phyloP scores from a whole-genome alignment of 2,329 filamentous ascomycete genomes.

The Trichoderma atrobrunneum region DNA sequence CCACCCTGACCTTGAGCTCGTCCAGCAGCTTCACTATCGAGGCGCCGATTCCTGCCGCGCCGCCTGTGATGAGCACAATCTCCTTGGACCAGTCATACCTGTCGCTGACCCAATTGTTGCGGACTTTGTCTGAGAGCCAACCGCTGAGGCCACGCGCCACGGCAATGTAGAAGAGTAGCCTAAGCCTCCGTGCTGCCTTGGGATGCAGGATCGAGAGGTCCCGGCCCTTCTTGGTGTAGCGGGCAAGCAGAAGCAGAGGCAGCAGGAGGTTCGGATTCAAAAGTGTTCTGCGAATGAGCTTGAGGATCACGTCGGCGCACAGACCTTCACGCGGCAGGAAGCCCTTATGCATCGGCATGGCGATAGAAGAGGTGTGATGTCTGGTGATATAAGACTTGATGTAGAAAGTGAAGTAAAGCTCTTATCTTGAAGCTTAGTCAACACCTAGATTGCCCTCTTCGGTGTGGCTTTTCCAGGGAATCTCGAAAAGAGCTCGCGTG shows the following conservation, averaged over 20 bases:
- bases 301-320: constrained; percentile 57
- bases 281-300: constrained; percentile 56
- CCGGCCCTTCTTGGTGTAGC: constrained; percentile 61
- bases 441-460: neutral
- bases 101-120: constrained; percentile 38
- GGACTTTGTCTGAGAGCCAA: constrained; percentile 34
- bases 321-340: constrained; percentile 57
- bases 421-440: neutral
- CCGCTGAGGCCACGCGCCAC: constrained; percentile 29
- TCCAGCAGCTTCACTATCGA: constrained; percentile 64
- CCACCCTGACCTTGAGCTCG: constrained; percentile 62
- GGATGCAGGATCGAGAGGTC: constrained; percentile 53
- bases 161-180: constrained; percentile 32
- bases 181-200: constrained; percentile 48
- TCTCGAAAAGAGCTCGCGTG: neutral
- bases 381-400: too few relatives aligned
- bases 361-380: neutral
- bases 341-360: constrained; percentile 47
- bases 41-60: constrained; percentile 70
- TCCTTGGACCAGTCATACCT: constrained; percentile 65
- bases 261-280: constrained; percentile 65
- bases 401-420: neutral
- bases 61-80: constrained; percentile 72
- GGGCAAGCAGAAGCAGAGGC: constrained; percentile 60
- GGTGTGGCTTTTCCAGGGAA: neutral